Percentiles rank a stretch among this genome's conserved stretches.
These are phyloP conservation scores for Talaromyces borbonicus DNA, from an alignment of 495 filamentous ascomycete species.

Conservation along the genomic window DNA sequence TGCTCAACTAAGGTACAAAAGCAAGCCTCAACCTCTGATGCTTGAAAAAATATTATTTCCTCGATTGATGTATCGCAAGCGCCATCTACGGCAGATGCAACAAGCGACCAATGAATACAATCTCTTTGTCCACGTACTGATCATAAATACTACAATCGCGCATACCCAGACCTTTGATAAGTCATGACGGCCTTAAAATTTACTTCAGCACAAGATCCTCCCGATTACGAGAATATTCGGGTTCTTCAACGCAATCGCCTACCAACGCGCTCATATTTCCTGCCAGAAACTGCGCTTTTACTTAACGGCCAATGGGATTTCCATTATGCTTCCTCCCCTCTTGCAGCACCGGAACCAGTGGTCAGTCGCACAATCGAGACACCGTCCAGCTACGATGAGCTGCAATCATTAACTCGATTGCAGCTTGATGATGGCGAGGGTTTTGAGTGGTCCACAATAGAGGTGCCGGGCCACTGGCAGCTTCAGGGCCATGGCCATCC, in stretches of 20 bases:
- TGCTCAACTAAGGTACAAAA: no score
- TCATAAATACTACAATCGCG: no score
- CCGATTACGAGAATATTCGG: slow-evolving; percentile 11
- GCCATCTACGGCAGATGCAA: no score
- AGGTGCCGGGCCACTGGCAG: slow-evolving; percentile 64
- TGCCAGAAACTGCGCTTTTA: slow-evolving; percentile 36
- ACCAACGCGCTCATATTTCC: slow-evolving; percentile 50
- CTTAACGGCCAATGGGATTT: slow-evolving; percentile 56
- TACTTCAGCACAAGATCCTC: neutral
- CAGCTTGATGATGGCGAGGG: neutral
- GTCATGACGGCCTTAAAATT: neutral
- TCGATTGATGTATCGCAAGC: no score
- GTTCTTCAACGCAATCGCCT: slow-evolving; percentile 56
- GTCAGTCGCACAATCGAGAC: slow-evolving; percentile 3
- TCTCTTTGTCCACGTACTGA: no score
- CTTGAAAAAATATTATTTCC: no score
- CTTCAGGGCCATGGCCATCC: slow-evolving; percentile 54
- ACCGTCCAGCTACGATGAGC: slow-evolving; percentile 10
- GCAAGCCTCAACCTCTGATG: no score
- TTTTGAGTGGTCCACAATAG: slow-evolving; percentile 37
- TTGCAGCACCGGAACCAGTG: slow-evolving; percentile 31
- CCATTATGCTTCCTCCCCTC: slow-evolving; percentile 38
- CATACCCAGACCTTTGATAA: no score
- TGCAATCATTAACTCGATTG: slow-evolving; percentile 1
- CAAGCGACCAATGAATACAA: no score